phyloP scores from a whole-genome alignment of 805 yeast species.

The Metschnikowia cubensis region DNA sequence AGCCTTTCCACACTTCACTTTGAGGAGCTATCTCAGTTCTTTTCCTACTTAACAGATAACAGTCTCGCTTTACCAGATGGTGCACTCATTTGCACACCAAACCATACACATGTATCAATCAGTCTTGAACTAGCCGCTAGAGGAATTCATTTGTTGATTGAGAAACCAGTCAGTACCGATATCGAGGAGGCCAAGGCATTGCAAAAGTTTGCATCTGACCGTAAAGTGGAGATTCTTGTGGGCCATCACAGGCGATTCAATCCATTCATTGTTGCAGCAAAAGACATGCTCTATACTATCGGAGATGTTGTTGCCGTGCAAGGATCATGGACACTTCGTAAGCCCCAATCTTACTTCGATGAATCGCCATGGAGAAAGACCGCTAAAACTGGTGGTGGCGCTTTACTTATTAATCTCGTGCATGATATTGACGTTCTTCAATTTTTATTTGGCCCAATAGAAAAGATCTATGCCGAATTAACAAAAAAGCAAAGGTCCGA shows the following conservation, averaged over 20 bases:
- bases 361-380: constrained; percentile 33
- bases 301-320: constrained; percentile 36
- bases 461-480: constrained; percentile 35
- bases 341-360: constrained; percentile 32
- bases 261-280: constrained; percentile 35
- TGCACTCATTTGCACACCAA: constrained; percentile 39
- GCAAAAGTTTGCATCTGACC: constrained; percentile 20
- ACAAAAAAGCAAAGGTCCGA: constrained; percentile 26
- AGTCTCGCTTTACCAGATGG: constrained; percentile 28
- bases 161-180: constrained; percentile 33
- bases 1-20: constrained; percentile 24
- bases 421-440: constrained; percentile 39
- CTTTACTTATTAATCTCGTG: constrained; percentile 34
- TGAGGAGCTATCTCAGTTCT: constrained; percentile 23
- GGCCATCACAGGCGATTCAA: constrained; percentile 42
- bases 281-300: constrained; percentile 24
- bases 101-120: constrained; percentile 33
- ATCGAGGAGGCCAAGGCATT: constrained; percentile 31
- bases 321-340: constrained; percentile 37
- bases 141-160: constrained; percentile 34
- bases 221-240: constrained; percentile 28
- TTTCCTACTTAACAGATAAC: constrained; percentile 21
- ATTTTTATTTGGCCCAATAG: constrained; percentile 37
- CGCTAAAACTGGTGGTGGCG: constrained; percentile 31
- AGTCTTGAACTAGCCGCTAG: constrained; percentile 29